Percentiles rank a stretch among this genome's conserved stretches.
phyloP scores from a whole-genome alignment of 1,284 basidiomycete genomes.

The Microbotryum violaceum region DNA sequence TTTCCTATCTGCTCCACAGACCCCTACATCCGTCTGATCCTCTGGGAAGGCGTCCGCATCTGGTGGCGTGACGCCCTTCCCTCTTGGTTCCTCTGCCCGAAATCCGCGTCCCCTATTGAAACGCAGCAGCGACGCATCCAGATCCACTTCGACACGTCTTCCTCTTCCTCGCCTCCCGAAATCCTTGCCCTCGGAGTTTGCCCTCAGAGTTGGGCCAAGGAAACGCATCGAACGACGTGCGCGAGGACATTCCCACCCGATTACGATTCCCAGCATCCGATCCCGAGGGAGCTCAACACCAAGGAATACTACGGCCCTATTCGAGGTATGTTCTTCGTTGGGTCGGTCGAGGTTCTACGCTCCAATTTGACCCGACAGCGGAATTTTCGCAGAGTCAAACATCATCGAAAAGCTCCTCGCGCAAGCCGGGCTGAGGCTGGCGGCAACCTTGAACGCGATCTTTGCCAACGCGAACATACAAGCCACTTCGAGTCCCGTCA shows the following conservation, averaged over 20 bases:
- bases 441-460: constrained; percentile 39
- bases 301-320: constrained; percentile 32
- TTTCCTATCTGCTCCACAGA: constrained; percentile 34
- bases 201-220: constrained; percentile 37
- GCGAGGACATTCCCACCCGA: constrained; percentile 31
- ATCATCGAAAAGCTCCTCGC: constrained; percentile 39
- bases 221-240: constrained; percentile 31
- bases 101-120: not conserved
- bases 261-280: constrained; percentile 13
- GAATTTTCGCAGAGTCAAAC: constrained; percentile 30
- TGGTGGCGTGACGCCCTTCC: constrained; percentile 35
- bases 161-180: too few relatives aligned
- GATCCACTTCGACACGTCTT: too few relatives aligned
- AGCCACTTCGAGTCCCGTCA: not conserved
- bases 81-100: constrained; percentile 36
- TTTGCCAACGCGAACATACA: constrained; percentile 6
- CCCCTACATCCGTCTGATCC: constrained; percentile 40
- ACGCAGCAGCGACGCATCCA: too few relatives aligned
- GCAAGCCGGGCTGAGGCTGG: constrained; percentile 41
- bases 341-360: too few relatives aligned
- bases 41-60: constrained; percentile 39
- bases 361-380: not conserved
- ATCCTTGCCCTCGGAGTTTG: constrained; percentile 23
- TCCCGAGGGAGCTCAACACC: constrained; percentile 34
- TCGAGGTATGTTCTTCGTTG: constrained; percentile 17